These are phyloP conservation scores for Phytophthora lateralis DNA, from an alignment of 352 stramenopile species.

Conservation along the genomic window DNA sequence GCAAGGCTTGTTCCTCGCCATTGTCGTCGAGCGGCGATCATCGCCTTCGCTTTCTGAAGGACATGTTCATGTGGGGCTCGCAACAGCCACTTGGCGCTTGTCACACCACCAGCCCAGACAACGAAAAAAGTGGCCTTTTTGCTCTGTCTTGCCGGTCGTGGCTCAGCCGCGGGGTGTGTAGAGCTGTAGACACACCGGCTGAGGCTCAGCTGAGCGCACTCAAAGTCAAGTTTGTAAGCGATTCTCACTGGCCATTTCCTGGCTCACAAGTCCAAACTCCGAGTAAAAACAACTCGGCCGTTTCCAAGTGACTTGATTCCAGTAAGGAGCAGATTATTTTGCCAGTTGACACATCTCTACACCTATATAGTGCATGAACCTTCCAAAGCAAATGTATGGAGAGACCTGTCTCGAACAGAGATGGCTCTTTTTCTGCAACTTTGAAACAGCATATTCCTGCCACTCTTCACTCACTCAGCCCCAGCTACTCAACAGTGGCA, in stretches of 20 bases:
- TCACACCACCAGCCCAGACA: conserved; percentile 15
- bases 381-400: too few species aligned
- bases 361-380: background rate
- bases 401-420: background rate
- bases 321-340: conserved; percentile 21
- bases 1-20: conserved; percentile 13
- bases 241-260: conserved; percentile 22
- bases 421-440: background rate
- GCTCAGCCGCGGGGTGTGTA: background rate
- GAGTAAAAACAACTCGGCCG: conserved; percentile 4
- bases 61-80: background rate
- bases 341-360: conserved; percentile 13
- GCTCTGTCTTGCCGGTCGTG: background rate
- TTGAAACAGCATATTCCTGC: background rate
- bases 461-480: background rate
- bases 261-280: conserved; percentile 9
- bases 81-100: conserved; percentile 13
- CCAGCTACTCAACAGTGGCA: conserved; percentile 17
- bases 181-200: too few species aligned
- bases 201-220: too few species aligned
- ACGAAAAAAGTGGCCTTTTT: conserved; percentile 13
- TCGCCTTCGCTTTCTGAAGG: background rate
- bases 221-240: conserved; percentile 11
- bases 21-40: conserved; percentile 16
- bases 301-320: conserved; percentile 18